Evolutionary conservation across 164 flowering plant species (phyloP).

Genomic region (Chimonanthus praecox): DNA sequence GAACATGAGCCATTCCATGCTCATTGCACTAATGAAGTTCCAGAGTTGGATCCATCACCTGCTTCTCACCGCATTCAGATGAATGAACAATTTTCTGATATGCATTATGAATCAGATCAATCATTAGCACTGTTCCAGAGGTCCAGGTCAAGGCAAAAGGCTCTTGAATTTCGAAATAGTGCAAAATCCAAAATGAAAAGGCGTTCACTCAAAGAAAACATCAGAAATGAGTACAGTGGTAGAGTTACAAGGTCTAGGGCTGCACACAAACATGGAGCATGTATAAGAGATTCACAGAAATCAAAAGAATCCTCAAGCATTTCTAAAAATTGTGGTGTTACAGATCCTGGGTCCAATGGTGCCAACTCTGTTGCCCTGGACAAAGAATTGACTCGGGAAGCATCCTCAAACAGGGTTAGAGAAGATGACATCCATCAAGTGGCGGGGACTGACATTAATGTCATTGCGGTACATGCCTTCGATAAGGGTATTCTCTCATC

Average conservation of each 20-base stretch:
- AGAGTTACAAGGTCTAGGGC: conserved; percentile 10
- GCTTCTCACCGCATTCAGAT: conserved; percentile 32
- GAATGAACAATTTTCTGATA: conserved; percentile 16
- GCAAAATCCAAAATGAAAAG: conserved; percentile 32
- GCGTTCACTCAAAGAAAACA: conserved; percentile 7
- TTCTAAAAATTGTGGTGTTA: not conserved
- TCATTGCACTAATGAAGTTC: not conserved
- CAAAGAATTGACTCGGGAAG: not conserved
- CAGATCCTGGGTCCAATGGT: not conserved
- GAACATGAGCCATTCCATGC: not conserved
- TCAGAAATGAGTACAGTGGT: conserved; percentile 7
- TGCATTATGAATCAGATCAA: conserved; percentile 21
- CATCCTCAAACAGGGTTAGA: conserved; percentile 6
- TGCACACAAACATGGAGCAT: not conserved
- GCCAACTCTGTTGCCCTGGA: not conserved
- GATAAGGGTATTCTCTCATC: not conserved
- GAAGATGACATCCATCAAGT: conserved; percentile 8
- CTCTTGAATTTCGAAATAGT: conserved; percentile 74
- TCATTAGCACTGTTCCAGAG: conserved; percentile 60
- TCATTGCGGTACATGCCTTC: not conserved
- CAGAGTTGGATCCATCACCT: conserved; percentile 3
- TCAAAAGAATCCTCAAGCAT: not conserved
- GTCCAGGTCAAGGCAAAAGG: conserved; percentile 84
- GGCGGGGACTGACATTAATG: conserved; percentile 10
- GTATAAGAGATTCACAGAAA: not conserved